Evolutionary conservation across 2,329 filamentous ascomycete species (phyloP), one percentile per base, ranked within the genome.

Genomic region (Trichophaea hybrida): DNA sequence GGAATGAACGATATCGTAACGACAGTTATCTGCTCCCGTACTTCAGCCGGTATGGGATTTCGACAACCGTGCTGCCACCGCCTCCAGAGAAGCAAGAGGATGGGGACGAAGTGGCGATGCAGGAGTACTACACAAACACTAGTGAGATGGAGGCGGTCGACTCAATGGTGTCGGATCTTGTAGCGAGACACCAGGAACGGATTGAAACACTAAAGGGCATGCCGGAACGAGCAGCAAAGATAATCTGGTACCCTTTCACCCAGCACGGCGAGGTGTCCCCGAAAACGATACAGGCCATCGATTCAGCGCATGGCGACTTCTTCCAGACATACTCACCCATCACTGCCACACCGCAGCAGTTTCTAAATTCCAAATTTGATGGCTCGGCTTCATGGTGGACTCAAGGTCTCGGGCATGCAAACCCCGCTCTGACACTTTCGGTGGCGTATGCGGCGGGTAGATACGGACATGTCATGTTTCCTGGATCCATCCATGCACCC

Each of bases 331-430:
- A 31, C 64, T 59, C 24, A 44, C 43, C 31, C 35, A 17, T 5
- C 15, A 1, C 31, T 8, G 24, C 12, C 8, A 50, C 12, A 1
- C 46, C 38, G 4, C 4, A 61, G 59, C 53, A 68, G 4, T 66
- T 73, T 5, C 68, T 81, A 2, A 77, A 76, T 50, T 78, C 86
- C 0, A 83, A 85, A 0, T 89, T 93, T 58, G 88, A 94, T 66
- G 88, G 84, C 1, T 93, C 87, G 0, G 87, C 87, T 0, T 91
- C 86, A 0, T 94, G 88, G 88, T 94, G 88, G 88, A 94, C 88
- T 0, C 88, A 94, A 71, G 88, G 88, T 1, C 77, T 94, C 0
- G 88, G 88, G 1, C 88, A 94, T 65, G 85, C 83, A 5, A 89
- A 87, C 66, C 80, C 86, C 0, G 73, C 77, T 0, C 75, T 94